Percentiles rank a stretch among this genome's conserved stretches.
These are phyloP conservation scores for Fusarium vanettenii DNA, from an alignment of 2,329 filamentous ascomycete genomes.

Conservation along the genomic window DNA sequence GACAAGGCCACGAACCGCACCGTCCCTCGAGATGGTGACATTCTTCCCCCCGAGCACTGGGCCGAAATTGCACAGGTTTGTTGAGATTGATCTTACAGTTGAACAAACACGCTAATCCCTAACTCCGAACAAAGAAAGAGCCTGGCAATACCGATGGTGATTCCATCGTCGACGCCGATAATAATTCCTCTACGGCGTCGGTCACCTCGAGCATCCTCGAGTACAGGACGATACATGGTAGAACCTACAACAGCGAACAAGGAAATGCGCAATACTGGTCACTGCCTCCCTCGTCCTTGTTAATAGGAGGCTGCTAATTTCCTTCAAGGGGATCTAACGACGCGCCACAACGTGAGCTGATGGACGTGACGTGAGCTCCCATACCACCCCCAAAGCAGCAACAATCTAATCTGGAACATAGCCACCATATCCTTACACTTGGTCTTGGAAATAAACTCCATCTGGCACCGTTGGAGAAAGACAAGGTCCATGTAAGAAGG, in stretches of 20 bases:
- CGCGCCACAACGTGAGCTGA: constrained; percentile 33
- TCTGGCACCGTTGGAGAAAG: constrained; percentile 34
- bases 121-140: not conserved
- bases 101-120: not conserved
- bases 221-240: constrained; percentile 37
- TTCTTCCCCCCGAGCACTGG: constrained; percentile 31
- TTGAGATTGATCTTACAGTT: not conserved
- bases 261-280: constrained; percentile 43
- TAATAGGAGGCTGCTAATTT: not conserved
- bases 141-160: not conserved
- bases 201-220: constrained; percentile 36
- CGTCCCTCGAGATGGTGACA: too few relatives aligned
- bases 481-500: constrained; percentile 34
- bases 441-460: constrained; percentile 37
- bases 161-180: constrained; percentile 11
- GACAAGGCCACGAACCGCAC: not conserved
- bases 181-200: constrained; percentile 32
- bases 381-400: accelerated
- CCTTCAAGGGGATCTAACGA: constrained; percentile 37
- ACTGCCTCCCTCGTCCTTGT: accelerated
- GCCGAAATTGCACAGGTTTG: constrained; percentile 29
- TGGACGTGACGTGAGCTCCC: constrained; percentile 32
- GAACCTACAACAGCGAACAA: constrained; percentile 39
- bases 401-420: not conserved
- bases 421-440: constrained; percentile 37